A percentile compares a stretch with the other conserved stretches of the same genome.
Conservation (phyloP, 2,329 filamentous ascomycete species). For the Microsporum ferrugineum region DNA sequence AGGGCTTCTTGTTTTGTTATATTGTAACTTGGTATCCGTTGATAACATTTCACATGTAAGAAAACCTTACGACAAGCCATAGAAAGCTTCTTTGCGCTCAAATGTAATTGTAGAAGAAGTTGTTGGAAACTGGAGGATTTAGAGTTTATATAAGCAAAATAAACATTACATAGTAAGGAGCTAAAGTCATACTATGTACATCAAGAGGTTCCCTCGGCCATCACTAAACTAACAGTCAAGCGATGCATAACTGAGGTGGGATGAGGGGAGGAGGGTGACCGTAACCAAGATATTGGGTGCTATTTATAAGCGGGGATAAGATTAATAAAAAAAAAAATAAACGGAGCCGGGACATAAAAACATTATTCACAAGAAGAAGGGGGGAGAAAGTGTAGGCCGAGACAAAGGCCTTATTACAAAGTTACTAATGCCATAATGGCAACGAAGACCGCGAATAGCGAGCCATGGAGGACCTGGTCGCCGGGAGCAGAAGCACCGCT, state of each 20-base stretch:
- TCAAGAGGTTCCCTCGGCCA: neutral
- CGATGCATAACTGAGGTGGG: neutral
- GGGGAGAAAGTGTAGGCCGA: neutral
- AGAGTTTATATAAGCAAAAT: no score
- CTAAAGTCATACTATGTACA: neutral
- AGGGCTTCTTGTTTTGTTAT: neutral
- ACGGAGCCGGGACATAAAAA: neutral
- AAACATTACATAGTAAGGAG: no score
- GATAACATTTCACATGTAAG: neutral
- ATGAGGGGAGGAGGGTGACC: neutral
- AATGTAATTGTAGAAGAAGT: neutral
- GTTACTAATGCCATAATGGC: constrained; percentile 36
- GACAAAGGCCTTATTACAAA: constrained; percentile 24
- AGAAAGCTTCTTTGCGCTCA: neutral
- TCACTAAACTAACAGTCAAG: neutral
- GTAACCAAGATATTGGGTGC: neutral
- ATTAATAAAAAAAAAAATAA: no score
- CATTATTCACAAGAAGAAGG: neutral
- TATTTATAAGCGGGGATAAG: neutral
- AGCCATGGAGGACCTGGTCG: constrained; percentile 34
- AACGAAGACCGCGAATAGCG: constrained; percentile 38
- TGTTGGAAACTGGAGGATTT: neutral
- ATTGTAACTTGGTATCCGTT: neutral
- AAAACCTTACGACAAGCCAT: neutral
- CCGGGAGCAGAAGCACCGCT: constrained; percentile 25